Percentiles rank a stretch among this genome's conserved stretches.
Evolutionary conservation across 139 green algal species (phyloP).

Genomic region (Auxenochlorella protothecoides): DNA sequence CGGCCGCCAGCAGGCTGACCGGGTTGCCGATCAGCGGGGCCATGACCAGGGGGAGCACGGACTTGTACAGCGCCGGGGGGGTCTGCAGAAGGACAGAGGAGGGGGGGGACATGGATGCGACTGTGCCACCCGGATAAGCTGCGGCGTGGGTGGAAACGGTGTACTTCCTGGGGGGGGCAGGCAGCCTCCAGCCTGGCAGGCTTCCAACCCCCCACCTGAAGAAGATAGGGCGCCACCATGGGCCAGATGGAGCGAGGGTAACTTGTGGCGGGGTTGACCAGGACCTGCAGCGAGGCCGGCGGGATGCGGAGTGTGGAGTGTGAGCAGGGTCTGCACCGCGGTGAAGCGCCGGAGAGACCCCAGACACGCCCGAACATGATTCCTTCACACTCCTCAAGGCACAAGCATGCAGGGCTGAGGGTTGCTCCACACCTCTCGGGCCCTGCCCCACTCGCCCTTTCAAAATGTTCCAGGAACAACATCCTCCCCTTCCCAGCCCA

Average conservation of each 20-base stretch:
- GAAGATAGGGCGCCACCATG: constrained; percentile 49
- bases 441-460: no score
- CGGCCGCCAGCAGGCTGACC: constrained; percentile 43
- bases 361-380: no score
- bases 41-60: constrained; percentile 58
- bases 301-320: not conserved
- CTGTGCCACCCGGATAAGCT: no score
- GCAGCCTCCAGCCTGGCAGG: not conserved
- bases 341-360: no score
- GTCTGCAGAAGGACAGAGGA: not conserved
- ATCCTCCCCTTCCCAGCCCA: no score
- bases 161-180: not conserved
- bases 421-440: not conserved
- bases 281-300: constrained; percentile 15
- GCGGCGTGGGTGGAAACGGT: not conserved
- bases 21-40: constrained; percentile 75
- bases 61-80: constrained; percentile 44
- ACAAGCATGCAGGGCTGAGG: not conserved
- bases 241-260: constrained; percentile 64
- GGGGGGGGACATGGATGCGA: not conserved
- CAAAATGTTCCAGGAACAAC: no score
- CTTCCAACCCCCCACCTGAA: constrained; percentile 29
- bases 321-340: no score
- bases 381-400: not conserved
- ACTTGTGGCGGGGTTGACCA: constrained; percentile 83